A percentile compares a stretch with the other conserved stretches of the same genome.
These are phyloP conservation scores for Priceomyces haplophilus DNA, from an alignment of 805 yeast species.

Conservation along the genomic window DNA sequence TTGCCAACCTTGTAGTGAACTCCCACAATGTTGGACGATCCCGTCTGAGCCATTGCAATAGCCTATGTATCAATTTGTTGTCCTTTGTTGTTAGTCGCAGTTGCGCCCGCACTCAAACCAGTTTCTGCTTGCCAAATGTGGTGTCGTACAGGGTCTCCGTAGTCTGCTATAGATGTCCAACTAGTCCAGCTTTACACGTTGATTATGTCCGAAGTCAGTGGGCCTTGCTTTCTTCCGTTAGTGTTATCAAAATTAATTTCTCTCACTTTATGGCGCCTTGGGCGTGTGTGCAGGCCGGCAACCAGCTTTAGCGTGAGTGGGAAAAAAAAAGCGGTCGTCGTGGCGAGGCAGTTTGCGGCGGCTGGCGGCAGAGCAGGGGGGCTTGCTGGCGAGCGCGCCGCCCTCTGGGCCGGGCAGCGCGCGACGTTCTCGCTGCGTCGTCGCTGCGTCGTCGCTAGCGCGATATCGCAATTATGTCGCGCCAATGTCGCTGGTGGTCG, in stretches of 20 bases:
- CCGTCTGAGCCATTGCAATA: conserved; percentile 34
- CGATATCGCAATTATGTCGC: too few species aligned
- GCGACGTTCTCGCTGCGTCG: too few species aligned
- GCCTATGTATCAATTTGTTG: background rate
- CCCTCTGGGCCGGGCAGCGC: too few species aligned
- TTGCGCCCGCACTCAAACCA: background rate
- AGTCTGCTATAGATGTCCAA: background rate
- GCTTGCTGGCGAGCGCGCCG: too few species aligned
- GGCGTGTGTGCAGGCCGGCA: background rate
- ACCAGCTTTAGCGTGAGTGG: too few species aligned
- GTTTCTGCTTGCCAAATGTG: background rate
- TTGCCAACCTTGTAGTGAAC: conserved; percentile 95
- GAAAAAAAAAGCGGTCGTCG: too few species aligned
- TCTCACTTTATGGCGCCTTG: background rate
- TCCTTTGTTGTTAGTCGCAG: background rate
- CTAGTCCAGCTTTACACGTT: background rate
- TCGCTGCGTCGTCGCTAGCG: too few species aligned
- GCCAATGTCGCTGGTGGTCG: too few species aligned
- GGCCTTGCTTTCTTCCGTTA: background rate
- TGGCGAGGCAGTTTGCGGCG: too few species aligned
- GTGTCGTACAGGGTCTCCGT: background rate
- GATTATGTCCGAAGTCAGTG: background rate
- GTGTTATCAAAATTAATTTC: conserved; percentile 1
- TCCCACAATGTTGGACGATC: conserved; percentile 72
- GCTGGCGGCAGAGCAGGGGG: too few species aligned